Evolutionary conservation across 345 rosid genomes (phyloP).

Genomic region (Psidium guajava): DNA sequence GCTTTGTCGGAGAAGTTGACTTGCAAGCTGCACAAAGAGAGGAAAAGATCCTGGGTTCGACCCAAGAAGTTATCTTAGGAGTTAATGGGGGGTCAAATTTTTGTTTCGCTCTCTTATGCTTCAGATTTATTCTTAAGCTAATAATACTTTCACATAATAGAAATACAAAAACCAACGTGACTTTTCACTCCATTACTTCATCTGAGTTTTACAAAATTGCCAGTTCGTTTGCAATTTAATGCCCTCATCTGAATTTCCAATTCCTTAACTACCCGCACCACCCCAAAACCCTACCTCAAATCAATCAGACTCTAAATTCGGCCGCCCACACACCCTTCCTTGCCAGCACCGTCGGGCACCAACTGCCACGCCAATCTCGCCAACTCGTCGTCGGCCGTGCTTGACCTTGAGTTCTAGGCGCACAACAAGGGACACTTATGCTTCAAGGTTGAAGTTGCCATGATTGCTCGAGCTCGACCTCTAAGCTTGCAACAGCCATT

Average conservation of each 20-base stretch:
- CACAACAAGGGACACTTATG: background rate
- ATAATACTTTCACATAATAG: background rate
- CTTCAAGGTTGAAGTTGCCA: background rate
- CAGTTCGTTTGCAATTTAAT: background rate
- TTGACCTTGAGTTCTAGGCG: background rate
- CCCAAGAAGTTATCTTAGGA: background rate
- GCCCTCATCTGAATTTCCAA: background rate
- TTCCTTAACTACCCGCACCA: background rate
- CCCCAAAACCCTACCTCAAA: background rate
- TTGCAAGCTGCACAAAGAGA: background rate
- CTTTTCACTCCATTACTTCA: background rate
- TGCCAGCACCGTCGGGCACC: background rate
- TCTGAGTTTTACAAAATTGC: background rate
- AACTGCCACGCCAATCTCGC: background rate
- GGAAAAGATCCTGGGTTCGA: background rate
- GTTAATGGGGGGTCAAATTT: background rate
- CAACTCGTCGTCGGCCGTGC: background rate
- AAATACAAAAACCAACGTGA: background rate
- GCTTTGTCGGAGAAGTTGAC: background rate
- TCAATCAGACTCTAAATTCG: background rate
- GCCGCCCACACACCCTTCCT: background rate
- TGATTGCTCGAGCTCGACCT: background rate
- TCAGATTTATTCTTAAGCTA: background rate
- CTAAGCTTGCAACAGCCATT: background rate
- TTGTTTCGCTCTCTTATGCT: background rate